Percentiles rank a stretch among this genome's conserved stretches.
Evolutionary conservation across 2,329 filamentous ascomycete species (phyloP).

Genomic region (Pseudopithomyces chartarum): DNA sequence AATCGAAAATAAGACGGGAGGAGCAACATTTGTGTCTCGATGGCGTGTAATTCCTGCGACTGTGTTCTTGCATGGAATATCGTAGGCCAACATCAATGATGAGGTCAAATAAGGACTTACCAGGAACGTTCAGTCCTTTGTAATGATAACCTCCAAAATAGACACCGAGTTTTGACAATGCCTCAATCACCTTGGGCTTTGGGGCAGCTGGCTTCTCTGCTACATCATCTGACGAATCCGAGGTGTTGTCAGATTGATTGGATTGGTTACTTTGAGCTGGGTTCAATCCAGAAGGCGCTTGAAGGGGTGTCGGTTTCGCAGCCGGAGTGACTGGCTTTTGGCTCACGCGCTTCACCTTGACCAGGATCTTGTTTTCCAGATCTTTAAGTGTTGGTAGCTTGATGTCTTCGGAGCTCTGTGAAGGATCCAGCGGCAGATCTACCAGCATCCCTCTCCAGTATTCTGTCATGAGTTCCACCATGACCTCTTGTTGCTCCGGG

Average conservation of each 20-base stretch:
- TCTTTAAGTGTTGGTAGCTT: slow-evolving; percentile 69
- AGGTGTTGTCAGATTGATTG: slow-evolving; percentile 28
- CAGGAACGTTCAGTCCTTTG: slow-evolving; percentile 69
- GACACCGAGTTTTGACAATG: slow-evolving; percentile 75
- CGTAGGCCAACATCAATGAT: no score
- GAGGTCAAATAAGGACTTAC: slow-evolving; percentile 43
- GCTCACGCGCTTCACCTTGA: slow-evolving; percentile 56
- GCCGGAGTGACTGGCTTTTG: slow-evolving; percentile 34
- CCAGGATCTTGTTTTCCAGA: slow-evolving; percentile 74
- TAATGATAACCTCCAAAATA: slow-evolving; percentile 90
- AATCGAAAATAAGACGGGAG: no score
- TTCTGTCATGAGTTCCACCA: slow-evolving; percentile 93
- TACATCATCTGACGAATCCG: slow-evolving; percentile 37
- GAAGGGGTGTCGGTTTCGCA: slow-evolving; percentile 36
- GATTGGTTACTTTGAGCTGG: slow-evolving; percentile 31
- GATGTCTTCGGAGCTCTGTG: slow-evolving; percentile 54
- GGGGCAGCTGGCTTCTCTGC: slow-evolving; percentile 56
- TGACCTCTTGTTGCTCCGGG: slow-evolving; percentile 81
- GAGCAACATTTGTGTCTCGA: no score
- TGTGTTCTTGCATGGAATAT: not conserved
- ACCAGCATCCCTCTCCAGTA: slow-evolving; percentile 80
- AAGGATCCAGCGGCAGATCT: slow-evolving; percentile 56
- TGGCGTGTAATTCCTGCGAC: no score
- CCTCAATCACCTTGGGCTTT: slow-evolving; percentile 67
- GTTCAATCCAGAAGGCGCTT: slow-evolving; percentile 30